Conservation (phyloP, 805 yeast genomes). For the Clavispora santaluciae region DNA sequence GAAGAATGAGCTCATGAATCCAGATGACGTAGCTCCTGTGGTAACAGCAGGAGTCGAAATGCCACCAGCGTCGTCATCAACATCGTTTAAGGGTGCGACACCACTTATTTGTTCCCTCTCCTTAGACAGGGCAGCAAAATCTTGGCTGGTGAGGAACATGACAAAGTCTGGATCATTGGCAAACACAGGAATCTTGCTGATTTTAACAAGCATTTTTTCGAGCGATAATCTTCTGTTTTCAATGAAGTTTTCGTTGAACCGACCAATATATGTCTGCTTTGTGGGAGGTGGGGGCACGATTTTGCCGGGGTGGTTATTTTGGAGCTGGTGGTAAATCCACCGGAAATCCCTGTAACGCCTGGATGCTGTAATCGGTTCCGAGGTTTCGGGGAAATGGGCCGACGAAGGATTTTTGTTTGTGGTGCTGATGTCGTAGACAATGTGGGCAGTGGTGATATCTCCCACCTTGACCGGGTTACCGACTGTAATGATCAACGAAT, state of each 20-base stretch:
- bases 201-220: conserved; percentile 78
- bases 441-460: conserved; percentile 82
- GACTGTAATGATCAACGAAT: conserved; percentile 59
- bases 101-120: conserved; percentile 62
- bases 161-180: conserved; percentile 72
- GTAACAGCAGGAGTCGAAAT: conserved; percentile 17
- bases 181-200: conserved; percentile 51
- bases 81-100: conserved; percentile 31
- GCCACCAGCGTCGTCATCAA: conserved; percentile 34
- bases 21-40: conserved; percentile 35
- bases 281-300: conserved; percentile 93
- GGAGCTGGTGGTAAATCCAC: conserved; percentile 88
- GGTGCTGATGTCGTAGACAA: conserved; percentile 76
- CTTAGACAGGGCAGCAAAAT: conserved; percentile 64
- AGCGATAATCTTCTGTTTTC: conserved; percentile 80
- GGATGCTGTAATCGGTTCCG: conserved; percentile 42
- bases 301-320: conserved; percentile 81
- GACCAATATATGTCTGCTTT: conserved; percentile 87
- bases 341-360: conserved; percentile 89
- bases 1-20: conserved; percentile 68
- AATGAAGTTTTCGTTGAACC: conserved; percentile 85
- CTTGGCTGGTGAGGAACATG: conserved; percentile 70
- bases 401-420: conserved; percentile 43
- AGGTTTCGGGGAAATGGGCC: conserved; percentile 13
- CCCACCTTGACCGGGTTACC: conserved; percentile 93